phyloP scores from a whole-genome alignment of 2,329 filamentous ascomycete genomes.

The Graphiopsis chlorocephala region DNA sequence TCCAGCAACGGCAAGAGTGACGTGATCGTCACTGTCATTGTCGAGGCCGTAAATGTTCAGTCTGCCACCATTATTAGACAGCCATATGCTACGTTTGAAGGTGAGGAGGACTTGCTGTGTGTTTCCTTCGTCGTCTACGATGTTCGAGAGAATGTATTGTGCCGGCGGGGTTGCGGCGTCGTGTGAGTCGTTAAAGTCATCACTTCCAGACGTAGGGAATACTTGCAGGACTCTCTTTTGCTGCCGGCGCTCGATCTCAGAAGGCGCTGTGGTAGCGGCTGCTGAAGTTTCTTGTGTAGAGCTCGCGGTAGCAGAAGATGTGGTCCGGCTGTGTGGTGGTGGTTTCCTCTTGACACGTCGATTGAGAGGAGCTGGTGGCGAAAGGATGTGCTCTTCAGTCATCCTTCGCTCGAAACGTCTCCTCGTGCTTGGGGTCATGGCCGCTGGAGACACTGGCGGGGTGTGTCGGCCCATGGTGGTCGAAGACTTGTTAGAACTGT shows the following conservation, averaged over 20 bases:
- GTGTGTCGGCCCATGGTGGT: constrained; percentile 9
- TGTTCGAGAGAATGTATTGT: background rate
- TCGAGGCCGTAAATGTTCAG: background rate
- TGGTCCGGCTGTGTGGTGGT: background rate
- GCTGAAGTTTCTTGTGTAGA: background rate
- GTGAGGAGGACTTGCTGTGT: background rate
- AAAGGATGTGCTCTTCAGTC: background rate
- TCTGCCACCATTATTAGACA: background rate
- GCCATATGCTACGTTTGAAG: background rate
- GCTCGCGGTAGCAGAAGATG: background rate
- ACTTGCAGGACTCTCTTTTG: background rate
- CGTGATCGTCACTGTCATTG: background rate
- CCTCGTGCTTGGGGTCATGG: background rate
- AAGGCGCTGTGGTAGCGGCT: background rate
- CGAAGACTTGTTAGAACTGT: constrained; percentile 1
- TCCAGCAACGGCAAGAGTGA: background rate
- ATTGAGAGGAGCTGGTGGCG: constrained; percentile 2
- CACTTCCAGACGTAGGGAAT: background rate
- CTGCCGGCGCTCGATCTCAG: background rate
- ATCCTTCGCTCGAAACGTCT: background rate
- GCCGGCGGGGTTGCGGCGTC: background rate
- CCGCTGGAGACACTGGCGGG: background rate
- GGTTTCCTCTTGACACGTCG: constrained; percentile 1
- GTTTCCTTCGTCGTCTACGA: background rate
- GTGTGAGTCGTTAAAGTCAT: background rate